phyloP scores from a whole-genome alignment of 768 basidiomycete genomes.

The Thelephora aurantiotincta region DNA sequence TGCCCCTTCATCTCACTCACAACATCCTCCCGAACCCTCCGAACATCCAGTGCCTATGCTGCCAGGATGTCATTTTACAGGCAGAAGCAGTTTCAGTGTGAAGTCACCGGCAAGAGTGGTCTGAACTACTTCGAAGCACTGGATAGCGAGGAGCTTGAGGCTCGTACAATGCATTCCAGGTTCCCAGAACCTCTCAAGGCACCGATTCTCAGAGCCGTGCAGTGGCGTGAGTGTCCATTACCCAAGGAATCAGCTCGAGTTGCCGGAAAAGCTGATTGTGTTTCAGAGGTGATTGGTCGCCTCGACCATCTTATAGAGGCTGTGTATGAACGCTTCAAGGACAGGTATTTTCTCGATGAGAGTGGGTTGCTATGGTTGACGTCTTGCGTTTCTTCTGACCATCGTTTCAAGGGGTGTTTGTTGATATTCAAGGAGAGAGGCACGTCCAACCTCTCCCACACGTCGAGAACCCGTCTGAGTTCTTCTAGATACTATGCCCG shows the following conservation, averaged over 20 bases:
- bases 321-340: conserved; percentile 91
- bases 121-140: conserved; percentile 92
- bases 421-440: conserved; percentile 84
- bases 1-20: conserved; percentile 13
- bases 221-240: conserved; percentile 74
- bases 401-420: conserved; percentile 52
- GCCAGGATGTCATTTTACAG: conserved; percentile 91
- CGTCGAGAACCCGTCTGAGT: conserved; percentile 1
- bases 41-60: conserved; percentile 49
- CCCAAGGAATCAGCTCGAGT: background rate
- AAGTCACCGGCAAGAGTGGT: conserved; percentile 88
- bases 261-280: background rate
- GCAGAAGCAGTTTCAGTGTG: conserved; percentile 91
- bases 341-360: conserved; percentile 86
- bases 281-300: conserved; percentile 87
- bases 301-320: conserved; percentile 91
- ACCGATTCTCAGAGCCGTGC: conserved; percentile 81
- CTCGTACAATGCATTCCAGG: conserved; percentile 74
- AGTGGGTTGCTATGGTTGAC: conserved; percentile 34
- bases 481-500: conserved; percentile 63
- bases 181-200: conserved; percentile 91
- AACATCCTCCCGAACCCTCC: conserved; percentile 8
- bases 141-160: conserved; percentile 83
- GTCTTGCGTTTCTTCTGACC: conserved; percentile 5
- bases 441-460: conserved; percentile 21